Evolutionary conservation across 2,329 filamentous ascomycete genomes (phyloP).

Genomic region (Xylariales sp.): DNA sequence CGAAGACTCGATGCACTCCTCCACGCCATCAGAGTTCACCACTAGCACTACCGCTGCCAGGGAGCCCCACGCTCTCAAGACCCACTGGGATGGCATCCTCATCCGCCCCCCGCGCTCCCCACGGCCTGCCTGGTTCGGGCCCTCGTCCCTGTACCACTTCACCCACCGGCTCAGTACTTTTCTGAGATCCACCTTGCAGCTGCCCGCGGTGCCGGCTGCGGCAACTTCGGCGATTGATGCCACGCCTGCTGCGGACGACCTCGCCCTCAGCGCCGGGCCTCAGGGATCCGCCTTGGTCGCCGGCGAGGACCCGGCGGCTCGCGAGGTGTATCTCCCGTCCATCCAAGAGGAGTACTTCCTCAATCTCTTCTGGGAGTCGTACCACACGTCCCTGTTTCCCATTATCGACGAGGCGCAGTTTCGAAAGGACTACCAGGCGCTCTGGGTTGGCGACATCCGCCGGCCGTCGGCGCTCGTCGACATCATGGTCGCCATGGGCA

Average conservation of each 20-base stretch:
- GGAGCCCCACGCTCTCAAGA: slow-evolving; percentile 10
- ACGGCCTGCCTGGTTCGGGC: slow-evolving; percentile 34
- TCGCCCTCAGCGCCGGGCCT: not conserved
- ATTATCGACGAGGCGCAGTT: slow-evolving; percentile 11
- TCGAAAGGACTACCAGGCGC: slow-evolving; percentile 9
- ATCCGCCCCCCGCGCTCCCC: slow-evolving; percentile 27
- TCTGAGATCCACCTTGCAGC: slow-evolving; percentile 26
- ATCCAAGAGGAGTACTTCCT: slow-evolving; percentile 12
- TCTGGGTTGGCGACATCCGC: slow-evolving; percentile 3
- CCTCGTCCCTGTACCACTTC: slow-evolving; percentile 37
- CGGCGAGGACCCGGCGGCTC: too few species aligned
- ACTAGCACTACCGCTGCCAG: not conserved
- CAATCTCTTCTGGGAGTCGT: slow-evolving; percentile 12
- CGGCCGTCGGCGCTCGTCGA: slow-evolving; percentile 12
- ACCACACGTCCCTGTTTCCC: slow-evolving; percentile 12
- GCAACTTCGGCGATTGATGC: slow-evolving; percentile 15
- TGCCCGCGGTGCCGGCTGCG: slow-evolving; percentile 23
- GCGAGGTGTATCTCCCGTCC: slow-evolving; percentile 8
- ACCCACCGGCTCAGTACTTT: slow-evolving; percentile 32
- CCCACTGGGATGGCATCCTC: slow-evolving; percentile 31
- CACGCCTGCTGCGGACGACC: slow-evolving; percentile 9
- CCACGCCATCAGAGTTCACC: not conserved
- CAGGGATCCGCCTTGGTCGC: not conserved
- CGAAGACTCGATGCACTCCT: not conserved
- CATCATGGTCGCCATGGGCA: slow-evolving; percentile 12